These are phyloP conservation scores for Diddensiella santjacobensis DNA, from an alignment of 805 yeast species.

Conservation along the genomic window DNA sequence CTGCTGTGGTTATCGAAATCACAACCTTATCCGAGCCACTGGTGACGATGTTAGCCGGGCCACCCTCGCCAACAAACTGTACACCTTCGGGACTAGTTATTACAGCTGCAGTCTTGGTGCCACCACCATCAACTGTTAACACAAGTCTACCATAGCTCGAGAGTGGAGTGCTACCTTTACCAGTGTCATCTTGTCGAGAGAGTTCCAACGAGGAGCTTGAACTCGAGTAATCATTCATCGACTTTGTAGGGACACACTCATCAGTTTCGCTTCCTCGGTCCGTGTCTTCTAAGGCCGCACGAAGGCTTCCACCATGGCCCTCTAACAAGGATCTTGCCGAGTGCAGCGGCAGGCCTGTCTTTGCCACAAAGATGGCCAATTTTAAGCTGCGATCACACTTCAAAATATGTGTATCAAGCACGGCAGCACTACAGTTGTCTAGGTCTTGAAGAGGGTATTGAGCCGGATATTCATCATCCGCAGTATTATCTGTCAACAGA, in stretches of 20 bases:
- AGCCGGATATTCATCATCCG: background rate
- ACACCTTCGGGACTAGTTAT: constrained; percentile 16
- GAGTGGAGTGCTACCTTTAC: background rate
- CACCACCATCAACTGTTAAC: constrained; percentile 28
- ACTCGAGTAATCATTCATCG: background rate
- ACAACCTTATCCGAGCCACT: constrained; percentile 13
- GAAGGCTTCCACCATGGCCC: constrained; percentile 14
- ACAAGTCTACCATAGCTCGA: background rate
- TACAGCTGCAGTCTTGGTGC: constrained; percentile 24
- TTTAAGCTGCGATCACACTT: constrained; percentile 21
- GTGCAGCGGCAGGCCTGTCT: constrained; percentile 18
- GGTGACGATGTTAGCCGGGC: constrained; percentile 20
- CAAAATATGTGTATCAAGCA: constrained; percentile 15
- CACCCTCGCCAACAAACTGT: constrained; percentile 14
- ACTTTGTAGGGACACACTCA: background rate
- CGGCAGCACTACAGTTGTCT: background rate
- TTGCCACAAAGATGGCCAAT: constrained; percentile 23
- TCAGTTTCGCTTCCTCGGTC: background rate
- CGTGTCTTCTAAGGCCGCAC: constrained; percentile 6
- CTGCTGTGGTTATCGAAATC: constrained; percentile 9
- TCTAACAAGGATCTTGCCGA: constrained; percentile 14
- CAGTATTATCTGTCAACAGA: constrained; percentile 2
- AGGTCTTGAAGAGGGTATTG: background rate
- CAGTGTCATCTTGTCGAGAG: background rate
- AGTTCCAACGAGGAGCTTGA: background rate